Base-by-base conservation (phyloP, 2,329 filamentous ascomycete genomes). In the Cercospora citrullina region DNA sequence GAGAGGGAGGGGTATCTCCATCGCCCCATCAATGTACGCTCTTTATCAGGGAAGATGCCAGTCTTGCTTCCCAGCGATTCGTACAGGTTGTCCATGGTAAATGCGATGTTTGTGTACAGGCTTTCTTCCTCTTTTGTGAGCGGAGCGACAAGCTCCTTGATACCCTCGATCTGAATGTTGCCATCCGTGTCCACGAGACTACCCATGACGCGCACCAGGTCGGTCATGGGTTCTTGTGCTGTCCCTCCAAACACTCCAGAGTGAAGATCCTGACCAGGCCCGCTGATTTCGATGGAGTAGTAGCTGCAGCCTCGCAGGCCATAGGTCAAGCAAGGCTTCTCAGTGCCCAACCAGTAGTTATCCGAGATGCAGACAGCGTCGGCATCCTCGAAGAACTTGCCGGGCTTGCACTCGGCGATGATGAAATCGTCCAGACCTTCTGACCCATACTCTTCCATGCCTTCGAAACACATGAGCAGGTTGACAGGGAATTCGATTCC, bases 331-430 rank as follows among this genome's bases (percentile, higher is more conserved):
- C 95, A 99, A 12, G 95, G 95, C 87, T 97, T 97, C 86, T 98
- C 93, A 5, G 95, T 98, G 68, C 95, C 95, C 48, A 99, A 89
- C 95, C 95, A 99, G 89, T 99, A 99, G 87, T 99, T 99, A 82
- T 99, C 95, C 59, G 93, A 97, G 79, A 99, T 99, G 84, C 95
- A 99, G 69, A 98, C 93, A 5, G 94, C 95, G 74, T 99, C 95
- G 39, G 93, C 89, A 76, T 97, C 94, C 77, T 93, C 93, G 84
- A 99, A 99, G 85, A 90, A 98, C 76, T 92, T 91, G 67, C 76
- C 76, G 7, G 75, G 74, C 83, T 96, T 93, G 73, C 91, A 93
- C 83, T 99, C 95, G 58, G 87, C 90, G 73, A 91, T 86, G 81
- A 99, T 97, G 73, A 98, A 91, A 75, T 97, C 94, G 77, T 99